Evolutionary conservation across 108 stramenopile genomes (phyloP).

Genomic region (Conticribra weissflogii): DNA sequence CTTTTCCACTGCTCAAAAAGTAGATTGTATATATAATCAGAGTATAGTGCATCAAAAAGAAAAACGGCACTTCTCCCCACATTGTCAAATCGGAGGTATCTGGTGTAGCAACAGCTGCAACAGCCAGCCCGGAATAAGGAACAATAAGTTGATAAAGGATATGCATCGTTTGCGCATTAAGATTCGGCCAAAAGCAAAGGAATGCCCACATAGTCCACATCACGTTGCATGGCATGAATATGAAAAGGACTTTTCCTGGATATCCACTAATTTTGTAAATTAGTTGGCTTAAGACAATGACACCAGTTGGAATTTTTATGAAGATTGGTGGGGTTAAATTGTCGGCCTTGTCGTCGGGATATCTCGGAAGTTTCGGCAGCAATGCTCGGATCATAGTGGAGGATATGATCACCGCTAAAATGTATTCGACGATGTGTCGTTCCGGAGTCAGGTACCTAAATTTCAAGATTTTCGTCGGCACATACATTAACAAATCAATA

Average conservation of each 20-base stretch:
- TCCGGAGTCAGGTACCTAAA: conserved; percentile 41
- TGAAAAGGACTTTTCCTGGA: conserved; percentile 46
- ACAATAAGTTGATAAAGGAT: conserved; percentile 43
- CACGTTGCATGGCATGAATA: conserved; percentile 54
- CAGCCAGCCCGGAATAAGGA: conserved; percentile 42
- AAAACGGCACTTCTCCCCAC: conserved; percentile 51
- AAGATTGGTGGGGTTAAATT: conserved; percentile 28
- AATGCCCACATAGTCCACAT: conserved; percentile 46
- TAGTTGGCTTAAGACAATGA: conserved; percentile 33
- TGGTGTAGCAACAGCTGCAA: conserved; percentile 51
- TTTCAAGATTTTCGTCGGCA: not conserved
- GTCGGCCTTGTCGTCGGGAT: conserved; percentile 30
- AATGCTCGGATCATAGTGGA: conserved; percentile 19
- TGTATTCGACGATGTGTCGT: conserved; percentile 44
- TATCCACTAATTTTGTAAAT: conserved; percentile 50
- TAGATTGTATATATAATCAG: conserved; percentile 42
- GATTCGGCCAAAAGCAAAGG: conserved; percentile 35
- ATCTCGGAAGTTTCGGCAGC: conserved; percentile 28
- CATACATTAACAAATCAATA: not conserved
- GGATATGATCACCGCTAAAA: conserved; percentile 28
- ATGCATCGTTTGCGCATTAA: conserved; percentile 37
- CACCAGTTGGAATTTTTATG: conserved; percentile 34
- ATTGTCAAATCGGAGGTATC: conserved; percentile 51
- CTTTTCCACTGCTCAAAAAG: conserved; percentile 24
- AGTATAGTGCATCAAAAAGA: conserved; percentile 52